Percentiles rank a stretch among this genome's conserved stretches.
These are phyloP conservation scores for Smallanthus sonchifolius DNA, from an alignment of 129 eudicot genomes.

Conservation along the genomic window DNA sequence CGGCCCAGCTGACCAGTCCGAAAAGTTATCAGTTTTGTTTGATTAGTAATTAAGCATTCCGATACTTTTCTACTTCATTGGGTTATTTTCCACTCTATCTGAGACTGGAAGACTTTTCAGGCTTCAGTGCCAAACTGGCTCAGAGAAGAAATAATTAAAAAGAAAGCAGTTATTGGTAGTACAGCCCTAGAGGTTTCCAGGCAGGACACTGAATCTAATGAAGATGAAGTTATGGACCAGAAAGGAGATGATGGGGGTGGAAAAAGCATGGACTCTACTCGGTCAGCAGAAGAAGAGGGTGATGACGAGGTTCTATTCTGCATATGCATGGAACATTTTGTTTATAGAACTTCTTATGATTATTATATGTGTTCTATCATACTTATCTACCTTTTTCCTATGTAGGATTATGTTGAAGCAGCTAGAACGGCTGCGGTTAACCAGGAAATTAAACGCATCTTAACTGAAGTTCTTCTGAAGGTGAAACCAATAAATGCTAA, in stretches of 20 bases:
- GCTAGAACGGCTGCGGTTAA: conserved; percentile 89
- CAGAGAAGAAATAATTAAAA: conserved; percentile 93
- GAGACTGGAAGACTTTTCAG: conserved; percentile 34
- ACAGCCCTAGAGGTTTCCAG: conserved; percentile 46
- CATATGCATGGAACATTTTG: conserved; percentile 6
- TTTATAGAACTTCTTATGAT: neutral
- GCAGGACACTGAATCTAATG: conserved; percentile 49
- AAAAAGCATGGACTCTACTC: conserved; percentile 64
- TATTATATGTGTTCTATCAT: neutral
- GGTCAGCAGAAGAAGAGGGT: conserved; percentile 76
- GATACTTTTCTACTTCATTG: neutral
- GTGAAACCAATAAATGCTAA: conserved; percentile 34
- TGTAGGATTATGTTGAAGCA: conserved; percentile 82
- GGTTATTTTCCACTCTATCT: neutral
- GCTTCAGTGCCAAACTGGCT: conserved; percentile 95
- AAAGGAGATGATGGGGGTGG: conserved; percentile 65
- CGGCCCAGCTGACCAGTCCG: neutral
- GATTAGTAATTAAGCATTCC: neutral
- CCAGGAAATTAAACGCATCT: conserved; percentile 86
- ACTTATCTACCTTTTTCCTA: neutral
- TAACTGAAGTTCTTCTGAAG: conserved; percentile 93
- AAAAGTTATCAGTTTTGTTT: neutral
- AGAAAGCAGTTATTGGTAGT: conserved; percentile 60
- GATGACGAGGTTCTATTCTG: conserved; percentile 63
- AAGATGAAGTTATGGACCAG: conserved; percentile 54